These are phyloP conservation scores for Mariannaea sp. DNA, from an alignment of 2,329 filamentous ascomycete species.

Conservation along the genomic window DNA sequence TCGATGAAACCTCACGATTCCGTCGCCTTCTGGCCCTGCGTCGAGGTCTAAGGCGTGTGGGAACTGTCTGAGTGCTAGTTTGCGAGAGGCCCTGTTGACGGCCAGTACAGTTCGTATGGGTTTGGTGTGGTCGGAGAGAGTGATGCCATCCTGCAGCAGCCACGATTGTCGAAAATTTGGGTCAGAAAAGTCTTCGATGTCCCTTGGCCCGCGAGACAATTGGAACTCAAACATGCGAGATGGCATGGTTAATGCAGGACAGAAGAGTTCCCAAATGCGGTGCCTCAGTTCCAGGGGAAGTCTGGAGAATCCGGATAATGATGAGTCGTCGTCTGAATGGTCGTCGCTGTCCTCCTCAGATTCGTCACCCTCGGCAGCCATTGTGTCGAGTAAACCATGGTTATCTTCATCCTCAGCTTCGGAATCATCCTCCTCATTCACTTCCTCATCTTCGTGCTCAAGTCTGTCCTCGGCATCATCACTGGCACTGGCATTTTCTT, in stretches of 20 bases:
- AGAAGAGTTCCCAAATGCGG: constrained; percentile 41
- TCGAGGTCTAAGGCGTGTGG: constrained; percentile 43
- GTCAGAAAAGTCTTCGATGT: constrained; percentile 5
- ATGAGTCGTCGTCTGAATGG: not conserved
- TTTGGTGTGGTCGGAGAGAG: constrained; percentile 38
- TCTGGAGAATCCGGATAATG: constrained; percentile 37
- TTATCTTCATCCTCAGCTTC: constrained; percentile 31
- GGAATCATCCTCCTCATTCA: constrained; percentile 10
- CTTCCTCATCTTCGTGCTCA: constrained; percentile 1
- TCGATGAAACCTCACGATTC: constrained; percentile 39
- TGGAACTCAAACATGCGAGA: constrained; percentile 40
- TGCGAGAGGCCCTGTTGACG: constrained; percentile 45
- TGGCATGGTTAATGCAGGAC: constrained; percentile 36
- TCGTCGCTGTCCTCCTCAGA: constrained; percentile 27
- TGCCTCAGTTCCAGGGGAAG: constrained; percentile 41
- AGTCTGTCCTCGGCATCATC: not conserved
- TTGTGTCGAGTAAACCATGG: constrained; percentile 32
- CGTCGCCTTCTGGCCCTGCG: constrained; percentile 26
- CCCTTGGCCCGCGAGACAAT: constrained; percentile 20
- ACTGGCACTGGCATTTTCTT: not conserved
- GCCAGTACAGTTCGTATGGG: constrained; percentile 40
- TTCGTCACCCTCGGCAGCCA: constrained; percentile 33
- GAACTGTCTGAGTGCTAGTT: constrained; percentile 37
- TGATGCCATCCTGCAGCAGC: constrained; percentile 30
- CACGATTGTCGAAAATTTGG: constrained; percentile 5